Base-by-base conservation (phyloP, 345 rosid species). In the Populus tremula region DNA sequence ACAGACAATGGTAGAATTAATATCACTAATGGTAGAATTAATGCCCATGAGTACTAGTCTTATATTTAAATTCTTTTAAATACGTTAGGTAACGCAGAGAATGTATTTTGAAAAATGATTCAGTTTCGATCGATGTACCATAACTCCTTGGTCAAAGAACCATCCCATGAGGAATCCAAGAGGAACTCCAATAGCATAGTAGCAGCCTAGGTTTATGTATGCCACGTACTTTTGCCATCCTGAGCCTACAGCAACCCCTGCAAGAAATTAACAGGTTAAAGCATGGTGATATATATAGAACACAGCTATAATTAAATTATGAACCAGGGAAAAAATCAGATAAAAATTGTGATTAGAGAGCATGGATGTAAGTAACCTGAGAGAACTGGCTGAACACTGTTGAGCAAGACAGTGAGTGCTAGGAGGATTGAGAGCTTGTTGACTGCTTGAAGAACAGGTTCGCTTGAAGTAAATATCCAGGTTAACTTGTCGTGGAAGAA, bases 151-250 rank as follows among this genome's bases (percentile, higher is more conserved):
- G 47, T 93, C 12, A 33, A 93, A 91, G 69, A 17, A 82, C 99
- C 99, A 95, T 17, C 99, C 99, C 97, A 93, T 95, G 23, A 89
- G 10, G 69, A 91, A 83, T 49, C 99, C 98, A 33, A 95, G 80
- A 1, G 99, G 99, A 63, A 86, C 87, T 0, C 99, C 99, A 31
- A 93, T 74, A 72, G 85, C 41, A 73, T 95, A 95, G 67, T 91
- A 93, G 86, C 96, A 91, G 20, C 96, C 98, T 80, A 95, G 83
- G 83, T 95, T 95, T 78, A 95, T 87, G 81, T 92, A 95, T 0
- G 98, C 99, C 76, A 93, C 94, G 13, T 87, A 88, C 2, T 94
- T 88, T 84, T 93, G 98, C 98, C 97, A 96, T 8, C 99, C 99
- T 7, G 98, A 96, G 62, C 99, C 99, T 61, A 96, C 92, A 8